Evolutionary conservation across 805 yeast species (phyloP), one percentile per base, ranked within the genome.

Genomic region (Candida maesae): DNA sequence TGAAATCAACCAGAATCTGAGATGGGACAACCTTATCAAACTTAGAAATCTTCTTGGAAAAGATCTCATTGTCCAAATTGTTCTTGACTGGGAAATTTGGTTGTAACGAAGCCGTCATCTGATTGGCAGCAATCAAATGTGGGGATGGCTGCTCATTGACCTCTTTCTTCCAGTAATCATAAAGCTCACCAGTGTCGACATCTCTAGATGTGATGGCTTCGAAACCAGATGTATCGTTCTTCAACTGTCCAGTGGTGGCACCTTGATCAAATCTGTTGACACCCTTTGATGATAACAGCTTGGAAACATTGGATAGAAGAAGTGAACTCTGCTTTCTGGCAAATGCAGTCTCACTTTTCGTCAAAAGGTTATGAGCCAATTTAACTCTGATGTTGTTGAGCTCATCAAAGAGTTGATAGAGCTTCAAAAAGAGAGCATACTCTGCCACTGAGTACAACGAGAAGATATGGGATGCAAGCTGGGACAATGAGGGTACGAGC

Each of bases 1-100:
- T 80, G 60, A 86, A 82, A 58, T 84, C 93, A 33, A 84, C 86
- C 59, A 86, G 61, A 41, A 87, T 76, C 58, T 85, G 89, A 1
- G 70, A 67, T 20, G 66, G 64, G 4, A 76, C 70, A 5, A 73
- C 73, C 26, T 70, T 69, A 33, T 63, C 62, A 49, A 79, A 77
- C 44, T 70, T 70, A 29, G 65, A 60, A 50, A 72, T 70, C 21
- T 67, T 65, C 13, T 63, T 59, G 2, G 85, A 79, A n/a, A 59
- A 60, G 41, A 76, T 58, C 2, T 67, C 57, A 31, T 58, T 55
- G 5, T 60, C 48, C 19, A 64, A 52, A n/a, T 59, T 53, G 34
- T 61, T 64, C 6, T 63, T 51, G 5, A 68, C 58, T 2, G 95
- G 95, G 59, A 77, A 86, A 48, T 79, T 78, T 14, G 88, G 81